These are phyloP conservation scores for Xylaria sp. DNA, from an alignment of 2,329 filamentous ascomycete species.

Conservation along the genomic window DNA sequence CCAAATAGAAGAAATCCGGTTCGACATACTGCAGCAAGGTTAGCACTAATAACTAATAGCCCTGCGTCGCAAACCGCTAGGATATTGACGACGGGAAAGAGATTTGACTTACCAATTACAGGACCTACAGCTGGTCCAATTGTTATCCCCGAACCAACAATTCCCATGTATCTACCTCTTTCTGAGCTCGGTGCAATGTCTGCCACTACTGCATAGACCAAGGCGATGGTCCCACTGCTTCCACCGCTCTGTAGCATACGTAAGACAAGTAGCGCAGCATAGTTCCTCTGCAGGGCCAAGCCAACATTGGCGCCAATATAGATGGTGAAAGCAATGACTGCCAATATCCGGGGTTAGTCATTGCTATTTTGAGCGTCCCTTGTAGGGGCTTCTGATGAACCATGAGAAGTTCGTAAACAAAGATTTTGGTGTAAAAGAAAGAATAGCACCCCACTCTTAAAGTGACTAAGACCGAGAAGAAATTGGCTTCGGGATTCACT, in stretches of 20 bases:
- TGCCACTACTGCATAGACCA: conserved; percentile 77
- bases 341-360: not conserved
- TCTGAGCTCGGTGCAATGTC: conserved; percentile 77
- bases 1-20: not conserved
- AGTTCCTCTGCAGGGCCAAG: conserved; percentile 67
- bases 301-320: conserved; percentile 70
- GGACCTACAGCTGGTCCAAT: conserved; percentile 61
- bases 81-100: not conserved
- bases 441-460: not conserved
- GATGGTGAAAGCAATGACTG: conserved; percentile 64
- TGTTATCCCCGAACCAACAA: conserved; percentile 69
- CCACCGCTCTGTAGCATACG: conserved; percentile 72
- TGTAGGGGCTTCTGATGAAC: not conserved
- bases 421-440: too few species aligned
- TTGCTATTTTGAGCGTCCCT: not conserved
- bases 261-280: conserved; percentile 68
- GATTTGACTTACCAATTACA: conserved; percentile 31
- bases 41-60: conserved; percentile 21
- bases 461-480: not conserved
- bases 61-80: not conserved
- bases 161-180: conserved; percentile 78
- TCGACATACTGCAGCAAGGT: conserved; percentile 33
- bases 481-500: not conserved
- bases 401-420: not conserved
- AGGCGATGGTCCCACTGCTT: conserved; percentile 75